Base-by-base conservation (phyloP, 2,329 filamentous ascomycete genomes). In the Ascochyta lentis region DNA sequence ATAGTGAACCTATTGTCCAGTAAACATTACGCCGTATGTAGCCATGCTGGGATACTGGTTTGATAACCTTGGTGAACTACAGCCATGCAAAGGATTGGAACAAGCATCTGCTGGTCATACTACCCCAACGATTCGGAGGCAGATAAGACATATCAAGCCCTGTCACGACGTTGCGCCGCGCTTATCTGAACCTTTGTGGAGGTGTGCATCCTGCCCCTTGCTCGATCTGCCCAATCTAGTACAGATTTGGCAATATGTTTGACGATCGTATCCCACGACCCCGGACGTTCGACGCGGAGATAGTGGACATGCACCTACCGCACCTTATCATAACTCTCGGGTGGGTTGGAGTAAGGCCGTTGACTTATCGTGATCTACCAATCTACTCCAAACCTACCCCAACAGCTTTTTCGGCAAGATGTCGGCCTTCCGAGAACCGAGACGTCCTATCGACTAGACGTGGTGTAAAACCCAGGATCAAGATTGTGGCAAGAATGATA, bases 81-180 rank as follows among this genome's bases (percentile, higher is more conserved):
- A 34, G n/a, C 31, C n/a, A 22, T 47, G 24, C 26, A 34, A 34
- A 29, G 6, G 10, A 19, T 24, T 26, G 27, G 4, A 48, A 15
- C 12, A 31, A 12, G 29, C 29, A 31, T 31, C 10, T 31, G 29
- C 29, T 15, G 12, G 10, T 12, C 22, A 44, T 33, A 4, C 29
- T 46, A 55, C 52, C 23, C 46, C 46, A 49, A 46, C 26, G 4
- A 41, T 23, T 49, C 46, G 52, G 52, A 50, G 41, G 19, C 39
- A 49, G 53, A 47, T 46, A 56, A 56, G 53, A 19, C 29, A 38
- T 29, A 23, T 40, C 41, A 50, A 56, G 42, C 40, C 24, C 53
- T 37, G 41, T 16, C 31, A 29, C 40, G 23, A 34, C 19, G 24
- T 56, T 47, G 19, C 42, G 24, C 37, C 29, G 44, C 33, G 35